Conservation (phyloP, 2,329 filamentous ascomycete genomes). For the Cladosporium cucumerinum region DNA sequence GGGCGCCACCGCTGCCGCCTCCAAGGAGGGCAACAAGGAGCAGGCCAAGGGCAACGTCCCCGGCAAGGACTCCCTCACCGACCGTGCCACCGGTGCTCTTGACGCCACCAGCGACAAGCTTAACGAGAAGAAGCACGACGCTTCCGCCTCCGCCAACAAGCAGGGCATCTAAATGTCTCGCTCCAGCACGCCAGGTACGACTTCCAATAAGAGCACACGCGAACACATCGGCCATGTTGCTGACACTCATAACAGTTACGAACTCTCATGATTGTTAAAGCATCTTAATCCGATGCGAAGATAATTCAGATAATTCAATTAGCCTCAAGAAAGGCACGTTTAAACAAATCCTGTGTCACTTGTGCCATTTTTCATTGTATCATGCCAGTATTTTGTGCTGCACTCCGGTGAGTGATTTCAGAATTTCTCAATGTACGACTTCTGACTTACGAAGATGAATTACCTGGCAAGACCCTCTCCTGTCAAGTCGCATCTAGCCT, state of each 20-base stretch:
- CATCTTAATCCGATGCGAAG: slow-evolving; percentile 3
- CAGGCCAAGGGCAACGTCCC: slow-evolving; percentile 58
- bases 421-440: neutral
- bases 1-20: slow-evolving; percentile 53
- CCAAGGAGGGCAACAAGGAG: slow-evolving; percentile 68
- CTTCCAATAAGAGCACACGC: no score
- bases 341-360: neutral
- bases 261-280: slow-evolving; percentile 13
- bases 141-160: slow-evolving; percentile 50
- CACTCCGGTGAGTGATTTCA: neutral
- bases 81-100: slow-evolving; percentile 54
- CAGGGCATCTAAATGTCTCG: slow-evolving; percentile 29
- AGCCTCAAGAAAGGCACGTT: slow-evolving; percentile 10
- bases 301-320: slow-evolving; percentile 11
- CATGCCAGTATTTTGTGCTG: neutral
- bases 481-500: neutral
- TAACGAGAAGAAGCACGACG: slow-evolving; percentile 51
- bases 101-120: slow-evolving; percentile 53
- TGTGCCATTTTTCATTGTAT: neutral
- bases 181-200: neutral
- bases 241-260: neutral
- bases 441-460: neutral
- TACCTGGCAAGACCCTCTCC: neutral
- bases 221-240: neutral
- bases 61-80: slow-evolving; percentile 49